A percentile compares a stretch with the other conserved stretches of the same genome.
Conservation (phyloP, 192 early-diverging fungal genomes). For the Dimargaris verticillata region DNA sequence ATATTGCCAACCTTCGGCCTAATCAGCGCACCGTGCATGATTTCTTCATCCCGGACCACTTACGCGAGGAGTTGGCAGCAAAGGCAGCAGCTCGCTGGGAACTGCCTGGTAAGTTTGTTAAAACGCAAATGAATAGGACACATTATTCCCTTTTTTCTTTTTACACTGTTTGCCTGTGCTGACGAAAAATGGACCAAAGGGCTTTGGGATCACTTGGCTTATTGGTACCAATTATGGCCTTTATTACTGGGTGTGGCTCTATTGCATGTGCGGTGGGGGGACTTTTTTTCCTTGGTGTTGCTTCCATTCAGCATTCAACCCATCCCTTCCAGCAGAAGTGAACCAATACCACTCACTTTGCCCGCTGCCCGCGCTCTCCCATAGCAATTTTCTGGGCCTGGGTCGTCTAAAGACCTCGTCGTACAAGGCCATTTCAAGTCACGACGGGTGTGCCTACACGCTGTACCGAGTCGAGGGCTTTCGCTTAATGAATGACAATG, state of each 20-base stretch:
- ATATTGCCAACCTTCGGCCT: constrained; percentile 46
- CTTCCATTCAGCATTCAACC: constrained; percentile 24
- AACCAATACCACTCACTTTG: constrained; percentile 80
- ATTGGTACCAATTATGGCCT: no score
- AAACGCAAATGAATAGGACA: no score
- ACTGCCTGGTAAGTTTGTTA: constrained; percentile 10
- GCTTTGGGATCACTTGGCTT: no score
- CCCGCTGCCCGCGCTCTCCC: constrained; percentile 38
- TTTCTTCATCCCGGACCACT: constrained; percentile 71
- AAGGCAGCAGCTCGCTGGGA: constrained; percentile 38
- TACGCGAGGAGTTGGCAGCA: constrained; percentile 61
- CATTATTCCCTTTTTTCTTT: no score
- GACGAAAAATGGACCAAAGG: no score
- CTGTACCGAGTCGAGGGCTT: constrained; percentile 70
- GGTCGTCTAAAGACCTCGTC: constrained; percentile 45
- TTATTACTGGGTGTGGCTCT: no score
- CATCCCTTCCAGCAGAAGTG: constrained; percentile 56
- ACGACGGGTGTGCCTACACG: constrained; percentile 74
- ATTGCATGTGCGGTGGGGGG: no score
- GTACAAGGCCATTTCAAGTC: constrained; percentile 72
- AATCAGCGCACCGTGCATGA: constrained; percentile 64
- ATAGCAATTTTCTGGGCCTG: constrained; percentile 39
- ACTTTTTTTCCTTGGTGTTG: no score
- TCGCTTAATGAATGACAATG: constrained; percentile 55
- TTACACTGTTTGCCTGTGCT: no score